These are phyloP conservation scores for Saturnispora ahearnii DNA, from an alignment of 805 yeast species.

Conservation along the genomic window DNA sequence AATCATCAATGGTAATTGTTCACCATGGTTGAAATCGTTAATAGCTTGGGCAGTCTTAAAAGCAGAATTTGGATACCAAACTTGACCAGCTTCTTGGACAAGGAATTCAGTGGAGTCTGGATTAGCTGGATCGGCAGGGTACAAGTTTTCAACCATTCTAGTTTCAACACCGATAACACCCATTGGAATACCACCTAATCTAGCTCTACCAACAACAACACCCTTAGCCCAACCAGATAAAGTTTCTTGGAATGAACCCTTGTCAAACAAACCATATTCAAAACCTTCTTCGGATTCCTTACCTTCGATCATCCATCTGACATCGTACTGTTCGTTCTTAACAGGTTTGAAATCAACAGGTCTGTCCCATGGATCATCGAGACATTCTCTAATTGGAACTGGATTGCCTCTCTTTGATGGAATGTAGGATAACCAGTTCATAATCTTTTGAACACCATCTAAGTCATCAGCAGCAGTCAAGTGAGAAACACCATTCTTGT, in stretches of 20 bases:
- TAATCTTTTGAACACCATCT: slow-evolving; percentile 90
- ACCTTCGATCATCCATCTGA: slow-evolving; percentile 92
- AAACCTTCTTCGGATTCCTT: slow-evolving; percentile 60
- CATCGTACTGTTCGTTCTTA: slow-evolving; percentile 71
- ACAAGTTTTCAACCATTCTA: slow-evolving; percentile 75
- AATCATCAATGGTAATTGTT: slow-evolving; percentile 93
- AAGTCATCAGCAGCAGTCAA: slow-evolving; percentile 94
- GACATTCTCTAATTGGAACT: slow-evolving; percentile 74
- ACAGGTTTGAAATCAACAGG: slow-evolving; percentile 74
- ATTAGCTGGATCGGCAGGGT: slow-evolving; percentile 98
- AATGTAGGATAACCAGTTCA: slow-evolving; percentile 91
- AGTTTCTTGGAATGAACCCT: slow-evolving; percentile 89
- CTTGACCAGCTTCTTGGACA: slow-evolving; percentile 97
- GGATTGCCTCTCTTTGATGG: slow-evolving; percentile 88
- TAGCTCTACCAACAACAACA: slow-evolving; percentile 97
- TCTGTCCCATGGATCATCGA: slow-evolving; percentile 87
- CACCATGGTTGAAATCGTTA: slow-evolving; percentile 95
- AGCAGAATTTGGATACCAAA: slow-evolving; percentile 99
- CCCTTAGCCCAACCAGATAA: slow-evolving; percentile 98
- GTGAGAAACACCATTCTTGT: slow-evolving; percentile 96
- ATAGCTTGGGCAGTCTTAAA: slow-evolving; percentile 99
- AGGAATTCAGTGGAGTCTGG: slow-evolving; percentile 84
- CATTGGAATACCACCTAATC: slow-evolving; percentile 97
- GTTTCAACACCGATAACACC: slow-evolving; percentile 98
- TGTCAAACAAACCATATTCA: slow-evolving; percentile 86